phyloP scores from a whole-genome alignment of 192 early-diverging fungal genomes.

The Coemansia javaensis region DNA sequence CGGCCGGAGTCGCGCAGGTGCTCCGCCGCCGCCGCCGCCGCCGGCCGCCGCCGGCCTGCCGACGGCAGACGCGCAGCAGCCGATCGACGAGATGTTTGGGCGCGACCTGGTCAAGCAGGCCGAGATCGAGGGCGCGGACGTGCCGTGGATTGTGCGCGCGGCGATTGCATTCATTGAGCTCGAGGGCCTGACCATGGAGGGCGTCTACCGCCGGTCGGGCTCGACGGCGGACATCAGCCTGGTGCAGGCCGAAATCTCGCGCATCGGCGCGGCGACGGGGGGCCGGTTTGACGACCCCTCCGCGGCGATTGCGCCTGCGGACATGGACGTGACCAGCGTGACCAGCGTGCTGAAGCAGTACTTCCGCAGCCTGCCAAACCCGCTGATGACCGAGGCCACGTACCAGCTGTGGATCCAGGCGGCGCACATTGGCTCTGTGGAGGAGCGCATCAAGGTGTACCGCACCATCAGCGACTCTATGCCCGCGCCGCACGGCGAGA shows the following conservation, averaged over 20 bases:
- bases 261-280: slow-evolving; percentile 50
- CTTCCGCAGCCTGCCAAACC: slow-evolving; percentile 69
- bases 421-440: slow-evolving; percentile 16
- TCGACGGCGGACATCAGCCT: slow-evolving; percentile 65
- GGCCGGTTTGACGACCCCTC: slow-evolving; percentile 41
- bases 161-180: slow-evolving; percentile 65
- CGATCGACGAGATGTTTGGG: slow-evolving; percentile 60
- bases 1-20: neutral
- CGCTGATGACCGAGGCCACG: slow-evolving; percentile 64
- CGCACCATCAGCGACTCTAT: slow-evolving; percentile 51
- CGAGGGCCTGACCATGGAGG: slow-evolving; percentile 66
- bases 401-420: slow-evolving; percentile 66
- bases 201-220: slow-evolving; percentile 77
- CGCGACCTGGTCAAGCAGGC: slow-evolving; percentile 55
- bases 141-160: slow-evolving; percentile 66
- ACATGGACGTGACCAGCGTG: slow-evolving; percentile 67
- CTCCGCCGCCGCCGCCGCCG: neutral
- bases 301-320: slow-evolving; percentile 13
- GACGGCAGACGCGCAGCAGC: slow-evolving; percentile 5
- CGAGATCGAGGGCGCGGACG: slow-evolving; percentile 51
- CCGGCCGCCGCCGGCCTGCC: neutral
- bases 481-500: slow-evolving; percentile 59
- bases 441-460: slow-evolving; percentile 38
- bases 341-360: slow-evolving; percentile 80
- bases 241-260: slow-evolving; percentile 61